phyloP scores from a whole-genome alignment of 2,329 filamentous ascomycete species.

The Arachnomyces sp. region DNA sequence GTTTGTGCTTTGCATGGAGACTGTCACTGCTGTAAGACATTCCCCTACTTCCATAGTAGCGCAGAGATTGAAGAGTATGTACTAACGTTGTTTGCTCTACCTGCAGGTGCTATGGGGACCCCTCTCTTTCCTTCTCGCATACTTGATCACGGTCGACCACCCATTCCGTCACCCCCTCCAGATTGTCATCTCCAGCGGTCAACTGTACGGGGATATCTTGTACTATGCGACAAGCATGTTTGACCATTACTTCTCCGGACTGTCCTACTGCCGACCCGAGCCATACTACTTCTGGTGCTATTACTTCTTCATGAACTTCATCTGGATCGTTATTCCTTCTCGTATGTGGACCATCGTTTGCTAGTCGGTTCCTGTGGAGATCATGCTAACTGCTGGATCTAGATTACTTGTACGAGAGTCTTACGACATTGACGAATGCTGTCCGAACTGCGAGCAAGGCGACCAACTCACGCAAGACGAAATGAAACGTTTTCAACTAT shows the following conservation, averaged over 20 bases:
- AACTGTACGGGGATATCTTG: slow-evolving; percentile 56
- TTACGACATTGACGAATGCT: slow-evolving; percentile 23
- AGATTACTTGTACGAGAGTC: slow-evolving; percentile 27
- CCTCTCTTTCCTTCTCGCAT: slow-evolving; percentile 50
- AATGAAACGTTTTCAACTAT: slow-evolving; percentile 12
- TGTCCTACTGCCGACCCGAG: slow-evolving; percentile 54
- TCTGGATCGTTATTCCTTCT: slow-evolving; percentile 56
- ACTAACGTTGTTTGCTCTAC: slow-evolving; percentile 6
- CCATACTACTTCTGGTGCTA: slow-evolving; percentile 58
- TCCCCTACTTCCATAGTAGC: neutral
- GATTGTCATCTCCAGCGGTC: slow-evolving; percentile 52
- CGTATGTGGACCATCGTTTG: slow-evolving; percentile 33
- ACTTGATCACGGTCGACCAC: slow-evolving; percentile 45
- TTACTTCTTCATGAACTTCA: slow-evolving; percentile 57
- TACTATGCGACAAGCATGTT: slow-evolving; percentile 58
- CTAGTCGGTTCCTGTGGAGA: neutral
- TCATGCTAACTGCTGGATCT: neutral
- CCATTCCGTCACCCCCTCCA: slow-evolving; percentile 53
- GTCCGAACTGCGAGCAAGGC: slow-evolving; percentile 18
- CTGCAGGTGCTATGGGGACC: slow-evolving; percentile 52
- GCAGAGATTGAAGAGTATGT: slow-evolving; percentile 2
- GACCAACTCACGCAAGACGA: slow-evolving; percentile 18
- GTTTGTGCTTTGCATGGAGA: slow-evolving; percentile 82
- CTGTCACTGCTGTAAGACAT: slow-evolving; percentile 61
- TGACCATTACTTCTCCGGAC: slow-evolving; percentile 47